Conservation (phyloP, 208 protist species). For the Trypanosoma rangeli region DNA sequence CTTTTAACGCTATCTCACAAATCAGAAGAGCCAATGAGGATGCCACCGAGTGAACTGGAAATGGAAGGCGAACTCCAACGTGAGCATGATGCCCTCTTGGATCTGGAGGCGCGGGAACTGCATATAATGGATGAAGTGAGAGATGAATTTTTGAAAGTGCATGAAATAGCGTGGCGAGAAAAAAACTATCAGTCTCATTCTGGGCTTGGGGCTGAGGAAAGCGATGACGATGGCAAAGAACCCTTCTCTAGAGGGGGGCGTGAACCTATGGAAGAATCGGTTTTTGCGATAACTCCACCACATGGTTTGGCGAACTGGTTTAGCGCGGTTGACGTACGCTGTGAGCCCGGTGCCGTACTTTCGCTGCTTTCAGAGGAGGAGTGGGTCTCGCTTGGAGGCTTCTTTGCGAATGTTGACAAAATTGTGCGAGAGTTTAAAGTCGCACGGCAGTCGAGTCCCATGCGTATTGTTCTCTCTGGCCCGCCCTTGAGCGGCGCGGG, state of each 20-base stretch:
- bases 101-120: background rate
- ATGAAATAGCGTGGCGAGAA: background rate
- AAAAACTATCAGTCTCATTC: background rate
- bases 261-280: background rate
- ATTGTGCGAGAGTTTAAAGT: constrained; percentile 76
- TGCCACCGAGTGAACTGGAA: background rate
- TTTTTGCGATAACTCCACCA: constrained; percentile 6
- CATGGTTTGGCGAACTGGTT: constrained; percentile 33
- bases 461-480: constrained; percentile 76
- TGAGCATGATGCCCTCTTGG: background rate
- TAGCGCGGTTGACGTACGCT: constrained; percentile 59
- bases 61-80: background rate
- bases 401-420: constrained; percentile 63
- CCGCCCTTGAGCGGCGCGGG: constrained; percentile 80
- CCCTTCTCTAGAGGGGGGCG: background rate
- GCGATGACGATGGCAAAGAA: background rate
- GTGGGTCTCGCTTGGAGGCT: constrained; percentile 78
- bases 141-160: background rate
- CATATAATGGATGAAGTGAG: background rate
- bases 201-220: background rate
- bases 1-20: background rate
- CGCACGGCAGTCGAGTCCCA: constrained; percentile 51
- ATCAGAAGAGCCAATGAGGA: background rate
- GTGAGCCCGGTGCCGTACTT: constrained; percentile 60
- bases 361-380: constrained; percentile 68